Base-by-base conservation (phyloP, 2,329 filamentous ascomycete genomes). In the Hymenotorrendiella dingleyae region DNA sequence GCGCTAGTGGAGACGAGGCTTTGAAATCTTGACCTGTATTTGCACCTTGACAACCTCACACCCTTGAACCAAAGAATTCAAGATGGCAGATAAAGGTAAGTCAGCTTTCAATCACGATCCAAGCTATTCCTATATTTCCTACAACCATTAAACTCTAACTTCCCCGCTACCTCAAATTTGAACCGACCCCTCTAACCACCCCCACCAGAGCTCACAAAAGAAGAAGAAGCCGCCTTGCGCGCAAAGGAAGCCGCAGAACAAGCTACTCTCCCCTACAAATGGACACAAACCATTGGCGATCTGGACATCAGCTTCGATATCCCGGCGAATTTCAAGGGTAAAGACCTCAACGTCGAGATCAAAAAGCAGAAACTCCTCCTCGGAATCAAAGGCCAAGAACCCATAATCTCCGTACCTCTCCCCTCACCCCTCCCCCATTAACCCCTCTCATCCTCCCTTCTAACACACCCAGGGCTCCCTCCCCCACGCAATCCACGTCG, bases 211-310 rank as follows among this genome's bases (percentile, higher is more conserved):
- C 54, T 42, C n/a, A 60, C 57, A 24, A 54, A 55, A 20, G 54
- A 49, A 74, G 77, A 82, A 58, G 77, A 74, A 53, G 78, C 73
- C 9, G 76, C 76, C 16, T 72, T 75, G 45, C 72, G 70, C 52
- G 82, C 80, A 49, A 82, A 83, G 63, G 89, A 98, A 69, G 73
- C 77, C 43, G 84, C 82, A 57, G 93, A 98, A 69, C 93, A 98
- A 71, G 84, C 82, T 30, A 78, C 83, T 19, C 81, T 98, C 30
- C 93, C 93, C 1, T 98, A 98, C 80, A 93, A 94, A 70, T 98
- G 93, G 93, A 85, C 78, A 9, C 93, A 98, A 69, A 90, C 85
- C 19, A 95, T 98, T 63, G 75, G 74, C 55, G 93, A 97, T 61
- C 70, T 96, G 47, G 87, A 95, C 61, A 69, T 97, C 58, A 83